phyloP scores from a whole-genome alignment of 2,329 filamentous ascomycete species.

The Penicillium sp. region DNA sequence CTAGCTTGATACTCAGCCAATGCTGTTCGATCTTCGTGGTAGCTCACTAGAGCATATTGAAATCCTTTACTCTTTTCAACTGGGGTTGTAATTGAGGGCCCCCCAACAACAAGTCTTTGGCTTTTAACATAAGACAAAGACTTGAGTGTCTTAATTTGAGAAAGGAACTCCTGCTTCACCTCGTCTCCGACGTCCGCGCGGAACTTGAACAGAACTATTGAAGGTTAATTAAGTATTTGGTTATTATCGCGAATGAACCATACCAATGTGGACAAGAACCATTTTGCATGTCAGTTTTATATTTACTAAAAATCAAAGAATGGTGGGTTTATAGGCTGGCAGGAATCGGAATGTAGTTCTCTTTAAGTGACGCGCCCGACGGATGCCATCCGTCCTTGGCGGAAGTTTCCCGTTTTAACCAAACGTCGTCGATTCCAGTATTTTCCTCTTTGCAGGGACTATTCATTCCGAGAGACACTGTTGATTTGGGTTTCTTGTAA shows the following conservation, averaged over 20 bases:
- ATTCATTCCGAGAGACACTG: not conserved
- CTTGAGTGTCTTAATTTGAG: constrained; percentile 53
- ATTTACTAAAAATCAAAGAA: not conserved
- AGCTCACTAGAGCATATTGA: constrained; percentile 54
- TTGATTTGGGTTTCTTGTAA: not conserved
- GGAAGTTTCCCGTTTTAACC: constrained; percentile 2
- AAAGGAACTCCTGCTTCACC: constrained; percentile 49
- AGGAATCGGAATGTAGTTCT: not conserved
- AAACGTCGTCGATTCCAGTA: not conserved
- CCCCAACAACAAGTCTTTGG: constrained; percentile 53
- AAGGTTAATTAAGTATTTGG: not conserved
- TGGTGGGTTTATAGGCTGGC: not conserved
- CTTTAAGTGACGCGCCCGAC: not conserved
- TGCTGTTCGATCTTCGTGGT: constrained; percentile 48
- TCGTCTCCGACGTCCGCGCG: constrained; percentile 42
- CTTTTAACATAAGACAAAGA: constrained; percentile 50
- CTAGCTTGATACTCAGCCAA: constrained; percentile 55
- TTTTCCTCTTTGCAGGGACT: not conserved
- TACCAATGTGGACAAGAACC: constrained; percentile 31
- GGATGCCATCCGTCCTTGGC: constrained; percentile 3
- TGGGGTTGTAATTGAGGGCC: constrained; percentile 54
- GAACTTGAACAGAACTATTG: constrained; percentile 54
- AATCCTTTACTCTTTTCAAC: constrained; percentile 56
- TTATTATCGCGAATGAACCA: not conserved
- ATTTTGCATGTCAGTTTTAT: constrained; percentile 15